Evolutionary conservation across 177 flowering plant species (phyloP).

Genomic region (Vitis hybrid): DNA sequence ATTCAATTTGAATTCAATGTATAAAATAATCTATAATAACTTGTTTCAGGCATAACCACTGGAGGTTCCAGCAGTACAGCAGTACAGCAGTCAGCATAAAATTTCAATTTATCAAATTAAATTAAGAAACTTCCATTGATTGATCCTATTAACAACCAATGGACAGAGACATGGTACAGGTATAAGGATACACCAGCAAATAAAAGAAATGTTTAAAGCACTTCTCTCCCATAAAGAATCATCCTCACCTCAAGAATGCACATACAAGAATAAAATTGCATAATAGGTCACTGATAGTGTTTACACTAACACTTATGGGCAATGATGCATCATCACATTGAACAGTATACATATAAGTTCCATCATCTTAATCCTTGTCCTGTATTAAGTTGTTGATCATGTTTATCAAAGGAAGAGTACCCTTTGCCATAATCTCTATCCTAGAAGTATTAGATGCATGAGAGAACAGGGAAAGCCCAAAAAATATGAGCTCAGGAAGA

Average conservation of each 20-base stretch:
- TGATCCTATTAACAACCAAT: too few species aligned
- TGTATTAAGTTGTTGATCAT: slow-evolving; percentile 73
- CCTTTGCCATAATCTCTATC: slow-evolving; percentile 85
- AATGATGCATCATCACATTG: slow-evolving; percentile 14
- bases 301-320: not conserved
- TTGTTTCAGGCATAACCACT: too few species aligned
- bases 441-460: slow-evolving; percentile 81
- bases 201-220: too few species aligned
- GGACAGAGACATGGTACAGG: too few species aligned
- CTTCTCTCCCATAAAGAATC: not conserved
- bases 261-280: not conserved
- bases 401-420: slow-evolving; percentile 73
- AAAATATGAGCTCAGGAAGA: slow-evolving; percentile 75
- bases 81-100: too few species aligned
- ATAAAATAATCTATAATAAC: too few species aligned
- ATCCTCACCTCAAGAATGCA: not conserved
- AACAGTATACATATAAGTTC: slow-evolving; percentile 10
- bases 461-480: slow-evolving; percentile 80
- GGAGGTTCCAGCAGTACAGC: too few species aligned
- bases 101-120: too few species aligned
- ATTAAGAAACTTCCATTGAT: too few species aligned
- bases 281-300: not conserved
- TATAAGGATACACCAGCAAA: too few species aligned
- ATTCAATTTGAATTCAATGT: too few species aligned
- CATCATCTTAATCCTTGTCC: slow-evolving; percentile 50